Percentiles rank a stretch among this genome's conserved stretches.
Conservation (phyloP, 768 basidiomycete genomes). For the Russula sp. region DNA sequence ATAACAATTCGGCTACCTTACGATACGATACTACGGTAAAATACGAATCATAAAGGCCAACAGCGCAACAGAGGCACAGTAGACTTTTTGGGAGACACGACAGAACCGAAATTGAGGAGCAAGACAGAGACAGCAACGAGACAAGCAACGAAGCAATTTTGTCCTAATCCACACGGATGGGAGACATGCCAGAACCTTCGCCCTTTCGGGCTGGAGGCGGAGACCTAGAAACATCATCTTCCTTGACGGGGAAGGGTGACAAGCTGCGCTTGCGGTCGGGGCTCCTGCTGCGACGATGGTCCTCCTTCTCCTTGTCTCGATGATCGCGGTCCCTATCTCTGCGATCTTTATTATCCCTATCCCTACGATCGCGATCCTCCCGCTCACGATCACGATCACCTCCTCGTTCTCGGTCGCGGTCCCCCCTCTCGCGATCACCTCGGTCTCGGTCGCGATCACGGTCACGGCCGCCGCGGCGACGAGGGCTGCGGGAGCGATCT, state of each 20-base stretch:
- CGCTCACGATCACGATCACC: constrained; percentile 33
- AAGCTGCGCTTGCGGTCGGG: constrained; percentile 48
- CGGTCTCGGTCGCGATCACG: constrained; percentile 14
- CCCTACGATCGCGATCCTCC: constrained; percentile 30
- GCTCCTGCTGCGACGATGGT: constrained; percentile 44
- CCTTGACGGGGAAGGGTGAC: constrained; percentile 39
- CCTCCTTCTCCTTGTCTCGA: constrained; percentile 42
- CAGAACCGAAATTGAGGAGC: constrained; percentile 16
- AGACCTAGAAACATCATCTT: constrained; percentile 52
- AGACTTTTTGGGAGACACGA: constrained; percentile 7
- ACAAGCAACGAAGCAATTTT: constrained; percentile 35
- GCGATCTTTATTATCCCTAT: constrained; percentile 32
- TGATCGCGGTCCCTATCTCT: constrained; percentile 40
- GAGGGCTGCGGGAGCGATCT: constrained; percentile 43
- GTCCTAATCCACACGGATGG: constrained; percentile 45
- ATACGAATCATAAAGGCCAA: constrained; percentile 14
- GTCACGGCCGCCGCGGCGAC: constrained; percentile 41
- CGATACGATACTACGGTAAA: constrained; percentile 14
- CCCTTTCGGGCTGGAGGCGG: constrained; percentile 44
- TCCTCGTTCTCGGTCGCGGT: constrained; percentile 37
- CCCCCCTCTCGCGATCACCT: constrained; percentile 36
- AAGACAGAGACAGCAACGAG: constrained; percentile 11
- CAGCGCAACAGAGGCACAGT: constrained; percentile 11
- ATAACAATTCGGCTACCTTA: not conserved
- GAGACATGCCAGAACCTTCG: constrained; percentile 54